Percentiles rank a stretch among this genome's conserved stretches.
Evolutionary conservation across 352 stramenopile species (phyloP).

Genomic region (Globisporangium sylvaticum): DNA sequence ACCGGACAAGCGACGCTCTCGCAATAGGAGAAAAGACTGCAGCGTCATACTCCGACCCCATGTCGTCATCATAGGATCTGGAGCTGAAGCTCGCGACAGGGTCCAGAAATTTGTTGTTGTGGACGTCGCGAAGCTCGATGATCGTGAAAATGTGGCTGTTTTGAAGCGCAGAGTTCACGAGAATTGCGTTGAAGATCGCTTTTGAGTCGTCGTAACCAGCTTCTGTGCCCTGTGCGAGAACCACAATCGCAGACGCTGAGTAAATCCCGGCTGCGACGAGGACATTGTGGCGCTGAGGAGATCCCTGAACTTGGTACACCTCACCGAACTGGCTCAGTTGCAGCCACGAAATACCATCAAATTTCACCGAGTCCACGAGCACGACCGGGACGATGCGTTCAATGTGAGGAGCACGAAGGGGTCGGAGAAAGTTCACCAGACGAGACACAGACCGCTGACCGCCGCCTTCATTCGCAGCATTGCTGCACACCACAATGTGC

Average conservation of each 20-base stretch:
- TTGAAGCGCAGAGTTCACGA: slow-evolving; percentile 70
- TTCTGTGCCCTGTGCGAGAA: slow-evolving; percentile 73
- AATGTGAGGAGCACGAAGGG: slow-evolving; percentile 67
- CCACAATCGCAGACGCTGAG: slow-evolving; percentile 71
- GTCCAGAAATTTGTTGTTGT: slow-evolving; percentile 84
- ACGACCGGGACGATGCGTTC: slow-evolving; percentile 62
- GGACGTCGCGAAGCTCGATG: slow-evolving; percentile 79
- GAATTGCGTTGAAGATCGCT: slow-evolving; percentile 83
- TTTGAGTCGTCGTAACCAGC: slow-evolving; percentile 79
- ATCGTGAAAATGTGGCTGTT: slow-evolving; percentile 77
- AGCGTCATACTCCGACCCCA: slow-evolving; percentile 3
- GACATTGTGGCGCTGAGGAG: slow-evolving; percentile 65
- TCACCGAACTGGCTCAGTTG: slow-evolving; percentile 60
- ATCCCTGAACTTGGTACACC: slow-evolving; percentile 79
- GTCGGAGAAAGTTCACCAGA: slow-evolving; percentile 73
- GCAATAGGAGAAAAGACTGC: background rate
- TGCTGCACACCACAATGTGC: slow-evolving; percentile 84
- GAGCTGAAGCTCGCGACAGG: slow-evolving; percentile 62
- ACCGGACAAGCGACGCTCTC: background rate
- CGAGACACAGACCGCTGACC: slow-evolving; percentile 55
- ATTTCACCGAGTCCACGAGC: slow-evolving; percentile 65
- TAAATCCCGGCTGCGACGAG: slow-evolving; percentile 77
- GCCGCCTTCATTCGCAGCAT: slow-evolving; percentile 55
- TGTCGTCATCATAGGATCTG: slow-evolving; percentile 10
- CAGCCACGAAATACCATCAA: slow-evolving; percentile 67